Base-by-base conservation (phyloP, 192 early-diverging fungal species). In the Phycomyces nitens region DNA sequence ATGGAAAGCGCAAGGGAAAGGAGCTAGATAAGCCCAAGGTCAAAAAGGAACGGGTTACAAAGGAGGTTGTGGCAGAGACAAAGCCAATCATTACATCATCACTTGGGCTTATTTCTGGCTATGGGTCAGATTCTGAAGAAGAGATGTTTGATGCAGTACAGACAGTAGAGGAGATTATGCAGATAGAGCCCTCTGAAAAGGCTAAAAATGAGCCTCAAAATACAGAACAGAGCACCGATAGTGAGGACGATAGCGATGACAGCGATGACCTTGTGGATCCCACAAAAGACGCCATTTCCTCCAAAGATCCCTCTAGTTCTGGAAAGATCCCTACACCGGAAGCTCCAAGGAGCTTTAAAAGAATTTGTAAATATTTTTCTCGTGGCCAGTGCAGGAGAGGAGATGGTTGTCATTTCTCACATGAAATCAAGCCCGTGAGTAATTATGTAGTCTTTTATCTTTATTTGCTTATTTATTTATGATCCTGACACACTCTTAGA, bases 241-340 rank as follows among this genome's bases (percentile, higher is more conserved):
- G 27, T 24, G 44, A 61, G 15, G 50, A 52, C 26, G 51, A 47
- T 50, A 47, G 63, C 21, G 76, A 62, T 2, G 69, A 82, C 39
- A 74, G 73, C 15, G 16, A n/a, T n/a, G n/a, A n/a, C n/a, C n/a
- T 49, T 0, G 76, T 79, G 73, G 75, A 80, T 50, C 76, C 72
- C n/a, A 69, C 74, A n/a, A 66, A 55, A 43, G 80, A 82, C 49
- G 77, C 80, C 8, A 44, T 79, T 15, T 65, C 71, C 0, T 82
- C 81, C 27, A 82, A 82, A 47, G 76, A 82, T 52, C 81, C 81
- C 5, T 44, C 24, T 6, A 49, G 50, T 1, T 73, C 73, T 22
- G 76, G 76, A 1, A 75, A 68, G 40, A 55, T 76, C 20, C 5
- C 59, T 11, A 24, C 74, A 49, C 74, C 71, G 0, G 41, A n/a